A percentile compares a stretch with the other conserved stretches of the same genome.
These are phyloP conservation scores for Thinopyrum elongatum DNA, from an alignment of 176 grass and related monocot genomes.

Conservation along the genomic window DNA sequence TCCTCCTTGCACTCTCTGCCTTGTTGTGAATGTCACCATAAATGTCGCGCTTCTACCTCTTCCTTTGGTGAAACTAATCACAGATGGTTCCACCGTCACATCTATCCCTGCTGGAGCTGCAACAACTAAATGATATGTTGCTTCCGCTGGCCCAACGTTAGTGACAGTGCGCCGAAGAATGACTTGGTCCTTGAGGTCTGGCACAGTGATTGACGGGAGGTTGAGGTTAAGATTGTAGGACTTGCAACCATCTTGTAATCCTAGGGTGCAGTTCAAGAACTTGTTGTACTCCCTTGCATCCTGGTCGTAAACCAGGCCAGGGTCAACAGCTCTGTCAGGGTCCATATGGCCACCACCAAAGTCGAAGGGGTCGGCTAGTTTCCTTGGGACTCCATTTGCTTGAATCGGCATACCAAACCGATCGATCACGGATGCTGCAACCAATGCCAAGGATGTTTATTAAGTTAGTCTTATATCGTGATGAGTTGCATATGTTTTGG, in stretches of 20 bases:
- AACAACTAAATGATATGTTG: background rate
- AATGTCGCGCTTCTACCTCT: background rate
- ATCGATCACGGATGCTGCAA: background rate
- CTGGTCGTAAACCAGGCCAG: too few relatives aligned
- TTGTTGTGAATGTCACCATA: background rate
- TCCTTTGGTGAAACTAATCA: background rate
- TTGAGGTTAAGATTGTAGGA: too few relatives aligned
- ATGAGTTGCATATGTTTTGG: background rate
- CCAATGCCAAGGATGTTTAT: background rate
- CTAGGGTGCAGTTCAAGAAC: too few relatives aligned
- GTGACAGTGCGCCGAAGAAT: constrained; percentile 6
- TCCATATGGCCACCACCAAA: too few relatives aligned
- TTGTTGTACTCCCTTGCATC: too few relatives aligned
- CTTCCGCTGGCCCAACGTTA: background rate
- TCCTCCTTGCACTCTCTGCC: background rate
- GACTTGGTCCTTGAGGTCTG: background rate
- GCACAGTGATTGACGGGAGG: too few relatives aligned
- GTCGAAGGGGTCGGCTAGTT: too few relatives aligned
- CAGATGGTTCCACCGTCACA: background rate
- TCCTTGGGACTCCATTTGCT: background rate
- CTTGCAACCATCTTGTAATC: background rate
- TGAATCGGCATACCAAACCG: too few relatives aligned
- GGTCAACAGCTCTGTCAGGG: too few relatives aligned
- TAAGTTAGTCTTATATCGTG: background rate
- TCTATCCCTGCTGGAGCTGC: background rate